Base-by-base conservation (phyloP, 2,329 filamentous ascomycete species). In the Epichloe gansuensis region DNA sequence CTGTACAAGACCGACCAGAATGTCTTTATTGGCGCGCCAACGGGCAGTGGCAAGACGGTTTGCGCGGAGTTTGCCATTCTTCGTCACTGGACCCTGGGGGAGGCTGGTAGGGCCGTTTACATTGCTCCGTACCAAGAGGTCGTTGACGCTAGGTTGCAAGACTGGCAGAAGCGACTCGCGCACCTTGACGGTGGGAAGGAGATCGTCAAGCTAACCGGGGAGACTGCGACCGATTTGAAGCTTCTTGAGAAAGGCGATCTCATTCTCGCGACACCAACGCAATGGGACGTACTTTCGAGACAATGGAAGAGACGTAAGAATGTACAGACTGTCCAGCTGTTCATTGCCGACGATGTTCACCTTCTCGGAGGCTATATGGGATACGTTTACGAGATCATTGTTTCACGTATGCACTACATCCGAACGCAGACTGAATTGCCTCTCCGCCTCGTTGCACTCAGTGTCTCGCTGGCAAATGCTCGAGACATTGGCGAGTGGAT, bases 401-500 rank as follows among this genome's bases (percentile, higher is more conserved):
- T 98, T n/a, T 96, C 93, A 55, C 85, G 93, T 50, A 96, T 97
- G 86, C 89, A 95, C 65, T 93, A 93, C 57, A 96, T 98, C 64
- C 85, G 89, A 53, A 84, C 88, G 1, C 89, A 96, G 65, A 85
- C 88, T 0, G 87, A 95, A 66, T 82, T 85, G 40, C 81, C 85
- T 9, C 78, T 97, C 72, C 84, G 93, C 49, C 91, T 97, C 46
- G 72, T 98, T 51, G 93, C 89, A 2, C 71, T 98, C 54, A 90
- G 89, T 64, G 93, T 96, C 31, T 94, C 93, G 25, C 76, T 98
- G 23, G 84, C 93, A 5, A 97, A 96, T 64, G 90, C 91, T 48
- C 81, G 89, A 54, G 93, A 98, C 62, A 80, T 98, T 61, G 91
- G 91, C 49, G 93, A 96, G 69, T 98, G 93, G 93, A 89, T 98